Evolutionary conservation across 2,329 filamentous ascomycete species (phyloP).

Genomic region (Zymoseptoria tritici): DNA sequence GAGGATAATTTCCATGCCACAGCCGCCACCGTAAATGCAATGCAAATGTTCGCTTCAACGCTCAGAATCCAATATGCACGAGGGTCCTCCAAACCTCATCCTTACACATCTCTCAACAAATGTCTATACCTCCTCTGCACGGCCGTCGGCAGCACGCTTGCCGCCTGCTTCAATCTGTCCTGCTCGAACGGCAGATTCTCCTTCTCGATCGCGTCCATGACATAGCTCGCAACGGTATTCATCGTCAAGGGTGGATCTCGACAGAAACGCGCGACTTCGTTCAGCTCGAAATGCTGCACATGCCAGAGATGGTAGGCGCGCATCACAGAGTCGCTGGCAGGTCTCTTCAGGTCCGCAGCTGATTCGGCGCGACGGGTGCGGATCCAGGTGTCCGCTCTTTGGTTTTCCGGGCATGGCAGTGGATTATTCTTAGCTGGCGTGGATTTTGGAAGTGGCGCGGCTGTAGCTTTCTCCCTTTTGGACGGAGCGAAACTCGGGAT

Average conservation of each 20-base stretch:
- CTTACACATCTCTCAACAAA: not conserved
- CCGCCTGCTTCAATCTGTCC: conserved; percentile 18
- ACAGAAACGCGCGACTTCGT: conserved; percentile 48
- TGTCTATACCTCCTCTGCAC: conserved; percentile 11
- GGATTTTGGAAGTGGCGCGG: not conserved
- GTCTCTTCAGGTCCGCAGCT: conserved; percentile 4
- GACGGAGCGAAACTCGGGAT: not conserved
- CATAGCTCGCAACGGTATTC: conserved; percentile 51
- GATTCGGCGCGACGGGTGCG: conserved; percentile 4
- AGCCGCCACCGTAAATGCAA: not conserved
- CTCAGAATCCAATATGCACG: not conserved
- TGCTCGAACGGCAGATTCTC: conserved; percentile 46
- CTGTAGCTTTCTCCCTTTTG: not conserved
- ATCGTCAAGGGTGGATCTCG: conserved; percentile 53
- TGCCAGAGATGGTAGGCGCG: conserved; percentile 61
- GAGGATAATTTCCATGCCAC: not conserved
- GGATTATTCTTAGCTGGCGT: not conserved
- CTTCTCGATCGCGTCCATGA: conserved; percentile 48
- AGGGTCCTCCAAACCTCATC: not conserved
- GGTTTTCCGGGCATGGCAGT: conserved; percentile 2
- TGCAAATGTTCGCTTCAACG: not conserved
- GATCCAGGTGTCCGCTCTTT: conserved; percentile 7
- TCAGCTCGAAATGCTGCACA: conserved; percentile 43
- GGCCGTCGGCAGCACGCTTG: conserved; percentile 20
- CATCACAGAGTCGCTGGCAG: conserved; percentile 8